phyloP scores from a whole-genome alignment of 306 rosid species.

The Prunus armeniaca region DNA sequence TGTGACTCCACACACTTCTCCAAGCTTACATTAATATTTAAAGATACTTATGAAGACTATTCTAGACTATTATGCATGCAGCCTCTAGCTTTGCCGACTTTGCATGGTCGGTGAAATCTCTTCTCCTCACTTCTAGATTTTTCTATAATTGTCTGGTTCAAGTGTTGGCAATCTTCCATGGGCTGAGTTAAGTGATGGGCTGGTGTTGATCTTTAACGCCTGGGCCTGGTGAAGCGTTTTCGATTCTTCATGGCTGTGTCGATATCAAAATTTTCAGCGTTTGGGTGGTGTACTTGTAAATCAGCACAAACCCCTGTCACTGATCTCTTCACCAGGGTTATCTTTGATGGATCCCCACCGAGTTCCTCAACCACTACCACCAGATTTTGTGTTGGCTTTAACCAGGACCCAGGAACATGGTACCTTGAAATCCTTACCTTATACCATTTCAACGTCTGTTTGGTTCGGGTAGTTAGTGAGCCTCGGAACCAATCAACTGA shows the following conservation, averaged over 20 bases:
- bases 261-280: conserved; percentile 7
- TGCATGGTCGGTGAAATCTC: no score
- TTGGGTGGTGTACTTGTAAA: conserved; percentile 31
- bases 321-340: conserved; percentile 58
- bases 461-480: conserved; percentile 44
- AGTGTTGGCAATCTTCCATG: no score
- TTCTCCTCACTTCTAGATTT: no score
- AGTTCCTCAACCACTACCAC: conserved; percentile 82
- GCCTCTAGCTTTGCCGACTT: no score
- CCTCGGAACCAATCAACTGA: conserved; percentile 70
- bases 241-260: conserved; percentile 23
- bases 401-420: conserved; percentile 95
- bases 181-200: no score
- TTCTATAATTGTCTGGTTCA: no score
- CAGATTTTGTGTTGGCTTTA: conserved; percentile 69
- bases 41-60: no score
- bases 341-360: conserved; percentile 83
- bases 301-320: conserved; percentile 36
- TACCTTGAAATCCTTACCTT: conserved; percentile 69
- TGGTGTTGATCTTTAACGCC: no score
- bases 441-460: conserved; percentile 78
- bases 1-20: no score
- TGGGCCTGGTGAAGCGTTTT: conserved; percentile 16
- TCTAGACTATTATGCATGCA: no score
- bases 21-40: no score